Conservation (phyloP, 2,329 filamentous ascomycete species). For the Neophaeococcomyces aloes region DNA sequence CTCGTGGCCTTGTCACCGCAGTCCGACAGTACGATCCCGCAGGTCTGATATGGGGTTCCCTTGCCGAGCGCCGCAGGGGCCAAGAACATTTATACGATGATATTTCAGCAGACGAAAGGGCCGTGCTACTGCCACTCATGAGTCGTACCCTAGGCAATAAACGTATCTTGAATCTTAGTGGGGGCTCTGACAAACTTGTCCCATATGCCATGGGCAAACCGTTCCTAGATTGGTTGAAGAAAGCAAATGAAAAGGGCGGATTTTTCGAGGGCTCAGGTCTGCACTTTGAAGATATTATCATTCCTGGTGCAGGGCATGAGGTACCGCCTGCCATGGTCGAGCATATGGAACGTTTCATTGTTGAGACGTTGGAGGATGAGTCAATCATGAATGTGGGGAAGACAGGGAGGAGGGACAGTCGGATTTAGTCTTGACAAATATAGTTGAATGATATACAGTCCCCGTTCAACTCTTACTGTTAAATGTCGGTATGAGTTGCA, state of each 20-base stretch:
- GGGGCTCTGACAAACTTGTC: slow-evolving; percentile 50
- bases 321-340: slow-evolving; percentile 47
- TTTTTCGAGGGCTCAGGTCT: slow-evolving; percentile 43
- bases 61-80: slow-evolving; percentile 23
- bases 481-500: no score
- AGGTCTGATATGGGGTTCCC: slow-evolving; percentile 55
- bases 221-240: slow-evolving; percentile 48
- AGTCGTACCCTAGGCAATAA: slow-evolving; percentile 38
- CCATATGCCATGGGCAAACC: slow-evolving; percentile 47
- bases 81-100: slow-evolving; percentile 26
- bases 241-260: slow-evolving; percentile 28
- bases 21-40: slow-evolving; percentile 64
- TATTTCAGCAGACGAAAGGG: slow-evolving; percentile 34
- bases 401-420: background rate
- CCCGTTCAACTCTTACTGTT: no score
- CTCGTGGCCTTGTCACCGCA: slow-evolving; percentile 52
- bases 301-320: slow-evolving; percentile 48
- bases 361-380: slow-evolving; percentile 29
- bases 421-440: background rate
- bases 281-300: slow-evolving; percentile 47
- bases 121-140: slow-evolving; percentile 34
- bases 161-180: slow-evolving; percentile 43
- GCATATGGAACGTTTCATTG: slow-evolving; percentile 45
- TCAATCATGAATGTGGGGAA: background rate
- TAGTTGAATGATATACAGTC: no score